phyloP scores from a whole-genome alignment of 1,139 yeast genomes.

The Sugiyamaella sp. region DNA sequence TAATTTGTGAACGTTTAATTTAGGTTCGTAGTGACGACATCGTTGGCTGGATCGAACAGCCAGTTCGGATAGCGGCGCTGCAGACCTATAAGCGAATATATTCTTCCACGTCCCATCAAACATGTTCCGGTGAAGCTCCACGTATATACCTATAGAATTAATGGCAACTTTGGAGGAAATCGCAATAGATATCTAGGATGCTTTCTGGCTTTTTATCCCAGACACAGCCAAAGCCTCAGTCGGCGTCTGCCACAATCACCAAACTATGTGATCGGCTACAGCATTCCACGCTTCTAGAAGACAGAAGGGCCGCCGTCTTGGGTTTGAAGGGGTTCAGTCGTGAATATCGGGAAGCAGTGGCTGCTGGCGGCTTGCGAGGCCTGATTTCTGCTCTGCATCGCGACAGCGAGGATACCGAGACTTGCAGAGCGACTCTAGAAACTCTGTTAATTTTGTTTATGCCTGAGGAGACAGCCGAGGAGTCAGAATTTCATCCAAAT shows the following conservation, averaged over 20 bases:
- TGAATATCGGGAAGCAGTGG: conserved; percentile 86
- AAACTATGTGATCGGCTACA: conserved; percentile 85
- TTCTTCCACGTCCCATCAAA: no score
- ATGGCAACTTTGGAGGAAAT: no score
- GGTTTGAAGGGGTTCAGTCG: conserved; percentile 89
- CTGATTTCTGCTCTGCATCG: conserved; percentile 66
- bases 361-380: conserved; percentile 84
- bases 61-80: background rate
- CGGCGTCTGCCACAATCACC: conserved; percentile 85
- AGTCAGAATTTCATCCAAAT: background rate
- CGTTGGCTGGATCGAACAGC: no score
- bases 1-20: no score
- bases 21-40: no score
- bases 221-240: conserved; percentile 57
- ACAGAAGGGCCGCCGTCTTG: conserved; percentile 87
- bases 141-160: background rate
- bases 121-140: no score
- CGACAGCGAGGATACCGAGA: conserved; percentile 68
- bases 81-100: background rate
- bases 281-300: conserved; percentile 80
- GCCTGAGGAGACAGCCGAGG: conserved; percentile 24
- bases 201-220: conserved; percentile 52
- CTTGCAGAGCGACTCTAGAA: conserved; percentile 83
- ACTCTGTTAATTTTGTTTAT: conserved; percentile 81
- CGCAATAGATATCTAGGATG: conserved; percentile 34